phyloP scores from a whole-genome alignment of 2,329 filamentous ascomycete species.

The Colletotrichum sansevieriae region DNA sequence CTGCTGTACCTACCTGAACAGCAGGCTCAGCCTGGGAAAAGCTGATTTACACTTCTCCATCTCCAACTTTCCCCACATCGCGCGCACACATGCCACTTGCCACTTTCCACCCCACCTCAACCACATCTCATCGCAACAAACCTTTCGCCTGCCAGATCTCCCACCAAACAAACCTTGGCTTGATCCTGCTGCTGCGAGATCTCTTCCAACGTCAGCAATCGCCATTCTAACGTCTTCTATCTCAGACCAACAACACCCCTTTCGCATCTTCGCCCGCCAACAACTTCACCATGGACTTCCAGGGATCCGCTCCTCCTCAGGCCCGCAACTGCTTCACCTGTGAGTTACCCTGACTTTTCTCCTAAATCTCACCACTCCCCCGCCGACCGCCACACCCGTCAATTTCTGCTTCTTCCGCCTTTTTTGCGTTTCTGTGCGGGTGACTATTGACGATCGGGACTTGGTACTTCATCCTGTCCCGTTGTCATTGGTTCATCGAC shows the following conservation, averaged over 20 bases:
- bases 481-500: constrained; percentile 28
- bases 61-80: constrained; percentile 42
- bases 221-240: constrained; percentile 23
- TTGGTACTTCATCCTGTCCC: constrained; percentile 6
- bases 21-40: constrained; percentile 8
- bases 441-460: constrained; percentile 26
- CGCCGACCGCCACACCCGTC: constrained; percentile 1
- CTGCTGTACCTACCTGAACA: constrained; percentile 15
- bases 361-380: background rate
- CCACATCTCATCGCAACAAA: constrained; percentile 29
- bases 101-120: constrained; percentile 31
- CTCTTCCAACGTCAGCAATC: background rate
- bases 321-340: constrained; percentile 64
- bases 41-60: constrained; percentile 29
- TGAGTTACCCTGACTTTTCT: constrained; percentile 52
- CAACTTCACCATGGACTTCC: constrained; percentile 52
- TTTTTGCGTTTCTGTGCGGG: constrained; percentile 29
- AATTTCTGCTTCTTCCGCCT: background rate
- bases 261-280: constrained; percentile 20
- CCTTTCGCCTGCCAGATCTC: constrained; percentile 23
- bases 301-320: constrained; percentile 44
- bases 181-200: constrained; percentile 14
- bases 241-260: constrained; percentile 19
- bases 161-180: constrained; percentile 32
- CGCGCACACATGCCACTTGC: constrained; percentile 44